Base-by-base conservation (phyloP, 768 basidiomycete genomes). In the Pisolithus microcarpus region DNA sequence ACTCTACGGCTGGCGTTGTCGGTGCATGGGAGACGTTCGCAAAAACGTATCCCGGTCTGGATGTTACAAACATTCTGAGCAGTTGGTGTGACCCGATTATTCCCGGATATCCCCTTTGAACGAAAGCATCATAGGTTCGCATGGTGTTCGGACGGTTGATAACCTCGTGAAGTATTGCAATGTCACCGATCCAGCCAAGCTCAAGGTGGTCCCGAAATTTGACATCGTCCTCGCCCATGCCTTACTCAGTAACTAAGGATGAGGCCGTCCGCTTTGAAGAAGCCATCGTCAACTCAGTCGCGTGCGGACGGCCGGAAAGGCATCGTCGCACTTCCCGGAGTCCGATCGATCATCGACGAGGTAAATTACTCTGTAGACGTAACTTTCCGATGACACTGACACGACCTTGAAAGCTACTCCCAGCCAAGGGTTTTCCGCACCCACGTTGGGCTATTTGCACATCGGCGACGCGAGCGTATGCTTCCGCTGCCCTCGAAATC, bases 21-120 rank as follows among this genome's bases (percentile, higher is more conserved):
- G 87, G 84, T 24, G 89, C 90, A 34, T 94, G 92, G 92, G 72
- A 83, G 48, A 68, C 72, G n/a, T 92, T 91, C 67, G 77, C 76
- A 45, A 63, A 80, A 61, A 75, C 77, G 51, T 92, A 93, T 64
- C 81, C 84, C 4, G 65, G 63, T 30, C 78, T 87, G 52, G 77
- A 87, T 62, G 73, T 85, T 16, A 58, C 76, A 26, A 62, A 75
- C 50, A 85, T 82, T 52, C 68, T 88, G 38, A 80, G 77, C 34
- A 34, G 34, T 34, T 11, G 4, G 34, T 34, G 61, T 80, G 85
- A 85, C 62, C 39, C 21, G 15, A 26, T 19, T 28, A 5, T 15
- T 15, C 34, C 13, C 34, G 34, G 34, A 26, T 23, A 3, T 16
- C 9, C 26, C 44, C 39, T 38, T 44, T 43, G 19, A n/a, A 34